Conservation (phyloP, 1,284 basidiomycete species). For the Tylopilus orsonianus region DNA sequence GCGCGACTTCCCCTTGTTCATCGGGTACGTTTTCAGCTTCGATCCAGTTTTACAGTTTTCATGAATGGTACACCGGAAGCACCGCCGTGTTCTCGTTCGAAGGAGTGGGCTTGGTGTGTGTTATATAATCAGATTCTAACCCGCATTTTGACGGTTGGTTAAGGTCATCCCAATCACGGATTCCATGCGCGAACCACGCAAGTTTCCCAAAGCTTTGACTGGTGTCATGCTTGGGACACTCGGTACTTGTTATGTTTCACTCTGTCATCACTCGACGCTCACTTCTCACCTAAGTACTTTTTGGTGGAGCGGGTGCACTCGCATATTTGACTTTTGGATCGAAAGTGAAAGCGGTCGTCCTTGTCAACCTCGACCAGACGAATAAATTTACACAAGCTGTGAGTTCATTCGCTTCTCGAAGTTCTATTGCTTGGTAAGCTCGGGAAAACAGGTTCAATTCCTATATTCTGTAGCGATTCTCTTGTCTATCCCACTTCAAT, state of each 20-base stretch:
- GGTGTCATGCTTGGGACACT: conserved; percentile 88
- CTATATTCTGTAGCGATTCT: conserved; percentile 92
- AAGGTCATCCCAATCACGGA: conserved; percentile 95
- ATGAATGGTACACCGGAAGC: conserved; percentile 39
- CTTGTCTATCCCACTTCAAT: conserved; percentile 90
- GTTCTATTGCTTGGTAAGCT: conserved; percentile 1
- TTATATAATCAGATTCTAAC: not conserved
- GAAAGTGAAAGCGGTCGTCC: conserved; percentile 89
- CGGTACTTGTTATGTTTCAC: conserved; percentile 39
- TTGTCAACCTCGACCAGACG: conserved; percentile 88
- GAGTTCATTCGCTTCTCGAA: conserved; percentile 23
- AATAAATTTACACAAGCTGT: conserved; percentile 90
- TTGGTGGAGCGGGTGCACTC: conserved; percentile 87
- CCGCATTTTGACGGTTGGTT: conserved; percentile 6
- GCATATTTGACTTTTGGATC: conserved; percentile 90
- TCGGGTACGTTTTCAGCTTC: conserved; percentile 61
- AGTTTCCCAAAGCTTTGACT: conserved; percentile 87
- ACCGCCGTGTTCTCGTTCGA: conserved; percentile 99
- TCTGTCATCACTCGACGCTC: conserved; percentile 5
- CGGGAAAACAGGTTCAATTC: conserved; percentile 62
- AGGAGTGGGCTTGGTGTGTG: conserved; percentile 86
- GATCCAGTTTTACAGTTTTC: not conserved
- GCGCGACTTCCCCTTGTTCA: conserved; percentile 86
- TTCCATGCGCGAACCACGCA: conserved; percentile 91
- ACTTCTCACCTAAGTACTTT: conserved; percentile 56